phyloP scores from a whole-genome alignment of 352 stramenopile genomes.

The Lagenidium giganteum region DNA sequence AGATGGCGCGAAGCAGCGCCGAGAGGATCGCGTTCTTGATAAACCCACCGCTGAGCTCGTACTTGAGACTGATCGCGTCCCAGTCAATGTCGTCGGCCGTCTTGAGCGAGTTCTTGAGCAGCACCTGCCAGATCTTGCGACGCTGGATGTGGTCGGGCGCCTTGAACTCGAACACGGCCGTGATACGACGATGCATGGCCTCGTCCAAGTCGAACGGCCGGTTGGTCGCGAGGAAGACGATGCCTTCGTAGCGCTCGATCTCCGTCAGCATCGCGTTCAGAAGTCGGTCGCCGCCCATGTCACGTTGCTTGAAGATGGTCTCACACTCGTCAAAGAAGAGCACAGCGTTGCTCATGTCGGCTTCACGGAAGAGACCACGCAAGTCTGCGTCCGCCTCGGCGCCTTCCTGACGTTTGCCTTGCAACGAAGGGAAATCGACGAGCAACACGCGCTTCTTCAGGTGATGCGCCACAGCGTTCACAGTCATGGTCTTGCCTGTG shows the following conservation, averaged over 20 bases:
- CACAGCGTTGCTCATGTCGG: slow-evolving; percentile 87
- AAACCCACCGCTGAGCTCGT: slow-evolving; percentile 86
- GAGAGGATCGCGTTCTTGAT: slow-evolving; percentile 90
- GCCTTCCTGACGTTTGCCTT: slow-evolving; percentile 76
- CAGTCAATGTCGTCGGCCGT: slow-evolving; percentile 72
- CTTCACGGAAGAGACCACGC: slow-evolving; percentile 80
- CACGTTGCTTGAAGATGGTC: slow-evolving; percentile 84
- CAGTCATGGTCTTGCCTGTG: slow-evolving; percentile 90
- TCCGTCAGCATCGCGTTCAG: slow-evolving; percentile 84
- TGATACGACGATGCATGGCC: slow-evolving; percentile 89
- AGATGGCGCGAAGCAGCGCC: slow-evolving; percentile 74
- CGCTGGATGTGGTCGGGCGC: slow-evolving; percentile 79
- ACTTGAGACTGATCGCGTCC: slow-evolving; percentile 82
- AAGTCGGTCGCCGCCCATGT: slow-evolving; percentile 67
- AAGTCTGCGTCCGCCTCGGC: slow-evolving; percentile 75
- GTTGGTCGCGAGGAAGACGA: slow-evolving; percentile 88
- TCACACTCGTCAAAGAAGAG: slow-evolving; percentile 90
- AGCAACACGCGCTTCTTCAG: slow-evolving; percentile 84
- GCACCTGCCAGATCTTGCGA: slow-evolving; percentile 80
- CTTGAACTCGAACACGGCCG: slow-evolving; percentile 85
- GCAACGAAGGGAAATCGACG: slow-evolving; percentile 84
- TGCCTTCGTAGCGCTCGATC: slow-evolving; percentile 86
- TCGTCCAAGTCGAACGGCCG: slow-evolving; percentile 86
- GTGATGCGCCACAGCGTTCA: slow-evolving; percentile 82
- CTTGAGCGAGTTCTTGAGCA: slow-evolving; percentile 45